Base-by-base conservation (phyloP, 352 stramenopile species). In the Nothophytophthora sp. region DNA sequence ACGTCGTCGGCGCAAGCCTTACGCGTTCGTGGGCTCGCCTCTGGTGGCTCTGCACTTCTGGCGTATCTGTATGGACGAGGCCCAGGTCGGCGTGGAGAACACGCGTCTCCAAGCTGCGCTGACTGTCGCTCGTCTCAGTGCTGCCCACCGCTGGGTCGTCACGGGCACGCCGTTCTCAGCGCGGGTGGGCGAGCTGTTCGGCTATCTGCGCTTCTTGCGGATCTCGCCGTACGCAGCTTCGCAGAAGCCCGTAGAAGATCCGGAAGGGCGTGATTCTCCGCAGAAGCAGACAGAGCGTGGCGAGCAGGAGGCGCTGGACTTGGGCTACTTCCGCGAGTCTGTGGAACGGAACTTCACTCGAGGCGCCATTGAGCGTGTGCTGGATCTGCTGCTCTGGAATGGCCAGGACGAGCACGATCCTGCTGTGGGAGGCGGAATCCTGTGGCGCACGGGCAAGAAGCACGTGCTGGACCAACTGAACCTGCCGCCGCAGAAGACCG, bases 51-150 rank as follows among this genome's bases (percentile, higher is more conserved):
- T 98, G 32, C 60, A 71, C 10, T 98, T 90, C 51, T 97, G 90
- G 86, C 76, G 93, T 12, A 70, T 98, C 11, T 96, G 77, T 41
- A 90, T 98, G 54, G 92, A 98, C 50, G 94, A 98, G 79, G 92
- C 92, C 2, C 94, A 98, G 63, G 68, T 96, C 11, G 76, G 78
- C 10, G 85, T 98, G 1, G 87, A 98, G 59, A 88, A 84, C 40
- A 72, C 68, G 1, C 68, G 73, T n/a, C 57, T 88, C 5, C 59
- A 84, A 43, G 82, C 88, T 7, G 90, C 92, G 15, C 54, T 90
- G 41, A 97, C 96, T 43, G 81, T 95, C 18, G 59, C 86, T 1
- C 71, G 83, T 32, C 56, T 98, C 3, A 57, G 64, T 2, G 67
- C 72, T 5, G 39, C 76, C 13, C 70, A 85, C 30, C 71, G 82